Evolutionary conservation across 306 rosid genomes (phyloP).

Genomic region (Datisca glomerata): DNA sequence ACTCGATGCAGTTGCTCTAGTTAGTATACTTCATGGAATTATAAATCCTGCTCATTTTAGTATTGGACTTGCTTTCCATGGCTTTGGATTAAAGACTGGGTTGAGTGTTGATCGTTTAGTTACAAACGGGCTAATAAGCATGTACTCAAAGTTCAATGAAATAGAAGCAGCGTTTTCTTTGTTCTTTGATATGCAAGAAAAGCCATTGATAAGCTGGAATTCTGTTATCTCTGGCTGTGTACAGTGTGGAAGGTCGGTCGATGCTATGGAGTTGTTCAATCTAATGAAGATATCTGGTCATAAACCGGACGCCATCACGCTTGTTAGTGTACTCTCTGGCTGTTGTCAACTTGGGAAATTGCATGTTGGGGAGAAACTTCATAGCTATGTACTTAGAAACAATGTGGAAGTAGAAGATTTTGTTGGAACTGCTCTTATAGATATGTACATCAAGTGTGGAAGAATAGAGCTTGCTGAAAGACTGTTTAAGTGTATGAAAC

Average conservation of each 20-base stretch:
- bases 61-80: slow-evolving; percentile 51
- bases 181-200: slow-evolving; percentile 34
- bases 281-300: slow-evolving; percentile 44
- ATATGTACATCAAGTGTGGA: slow-evolving; percentile 80
- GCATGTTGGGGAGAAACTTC: slow-evolving; percentile 47
- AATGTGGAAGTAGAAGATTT: slow-evolving; percentile 42
- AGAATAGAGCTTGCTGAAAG: slow-evolving; percentile 56
- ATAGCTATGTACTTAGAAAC: slow-evolving; percentile 44
- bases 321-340: slow-evolving; percentile 59
- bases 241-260: slow-evolving; percentile 53
- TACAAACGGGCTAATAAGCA: slow-evolving; percentile 62
- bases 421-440: slow-evolving; percentile 61
- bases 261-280: slow-evolving; percentile 49
- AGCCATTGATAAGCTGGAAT: slow-evolving; percentile 52
- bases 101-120: slow-evolving; percentile 34
- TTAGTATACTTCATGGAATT: slow-evolving; percentile 66
- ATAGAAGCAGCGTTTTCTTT: slow-evolving; percentile 35
- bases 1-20: slow-evolving; percentile 56
- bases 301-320: slow-evolving; percentile 49
- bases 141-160: slow-evolving; percentile 60
- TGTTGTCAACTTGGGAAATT: slow-evolving; percentile 62
- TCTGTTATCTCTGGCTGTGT: slow-evolving; percentile 71
- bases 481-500: slow-evolving; percentile 37
- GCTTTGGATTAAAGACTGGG: slow-evolving; percentile 49
- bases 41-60: slow-evolving; percentile 30